phyloP scores from a whole-genome alignment of 208 protist species.

The Lotmaria passim region DNA sequence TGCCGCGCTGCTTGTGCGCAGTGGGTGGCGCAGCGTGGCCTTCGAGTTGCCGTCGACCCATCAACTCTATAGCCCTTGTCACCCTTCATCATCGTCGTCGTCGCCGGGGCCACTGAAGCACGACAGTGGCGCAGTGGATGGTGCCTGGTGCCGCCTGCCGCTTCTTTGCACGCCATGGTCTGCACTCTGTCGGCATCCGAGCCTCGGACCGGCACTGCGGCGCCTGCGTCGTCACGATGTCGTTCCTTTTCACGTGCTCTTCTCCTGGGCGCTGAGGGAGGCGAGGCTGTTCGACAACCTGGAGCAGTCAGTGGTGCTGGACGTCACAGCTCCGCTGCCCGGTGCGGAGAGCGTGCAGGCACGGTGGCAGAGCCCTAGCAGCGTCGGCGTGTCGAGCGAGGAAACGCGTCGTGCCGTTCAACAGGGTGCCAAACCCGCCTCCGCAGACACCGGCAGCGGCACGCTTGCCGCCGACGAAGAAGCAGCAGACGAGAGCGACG shows the following conservation, averaged over 20 bases:
- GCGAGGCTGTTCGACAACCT: conserved; percentile 32
- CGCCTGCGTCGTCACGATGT: conserved; percentile 38
- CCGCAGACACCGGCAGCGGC: not conserved
- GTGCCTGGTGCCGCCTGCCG: conserved; percentile 46
- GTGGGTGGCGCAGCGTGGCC: conserved; percentile 35
- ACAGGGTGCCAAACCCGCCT: not conserved
- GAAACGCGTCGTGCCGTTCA: conserved; percentile 9
- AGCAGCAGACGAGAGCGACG: no score
- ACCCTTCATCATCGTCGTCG: not conserved
- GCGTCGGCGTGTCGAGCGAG: conserved; percentile 19
- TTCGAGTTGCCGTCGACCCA: conserved; percentile 59
- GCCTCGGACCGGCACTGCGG: conserved; percentile 28
- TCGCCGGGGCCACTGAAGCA: not conserved
- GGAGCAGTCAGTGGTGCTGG: conserved; percentile 45
- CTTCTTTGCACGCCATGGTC: conserved; percentile 45
- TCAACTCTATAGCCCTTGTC: conserved; percentile 27
- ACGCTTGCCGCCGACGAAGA: not conserved
- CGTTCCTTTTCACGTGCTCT: conserved; percentile 61
- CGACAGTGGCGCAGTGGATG: conserved; percentile 2
- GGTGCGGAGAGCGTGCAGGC: conserved; percentile 17
- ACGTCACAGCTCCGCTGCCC: conserved; percentile 44
- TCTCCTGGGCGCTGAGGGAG: conserved; percentile 47
- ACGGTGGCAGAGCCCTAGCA: conserved; percentile 7
- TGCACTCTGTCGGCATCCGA: conserved; percentile 26
- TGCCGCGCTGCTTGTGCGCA: conserved; percentile 20